Conservation (phyloP, 257 asterid species). For the Agastache rugosa region DNA sequence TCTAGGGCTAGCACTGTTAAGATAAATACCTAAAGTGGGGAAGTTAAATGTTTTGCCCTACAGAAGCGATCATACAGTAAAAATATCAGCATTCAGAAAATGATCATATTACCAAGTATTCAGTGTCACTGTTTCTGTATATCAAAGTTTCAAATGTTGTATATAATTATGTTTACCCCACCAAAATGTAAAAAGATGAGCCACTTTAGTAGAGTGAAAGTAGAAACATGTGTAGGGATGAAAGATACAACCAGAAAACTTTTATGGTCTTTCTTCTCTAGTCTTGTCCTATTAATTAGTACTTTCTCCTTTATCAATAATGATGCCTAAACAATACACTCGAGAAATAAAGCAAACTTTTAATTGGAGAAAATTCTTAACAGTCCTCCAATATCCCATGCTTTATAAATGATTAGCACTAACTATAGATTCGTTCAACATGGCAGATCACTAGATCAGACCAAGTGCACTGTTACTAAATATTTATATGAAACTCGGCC, state of each 20-base stretch:
- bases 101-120: background rate
- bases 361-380: background rate
- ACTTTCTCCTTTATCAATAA: background rate
- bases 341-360: background rate
- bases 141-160: background rate
- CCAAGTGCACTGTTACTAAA: background rate
- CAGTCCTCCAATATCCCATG: background rate
- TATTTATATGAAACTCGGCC: background rate
- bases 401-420: background rate
- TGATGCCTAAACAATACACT: background rate
- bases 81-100: background rate
- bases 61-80: background rate
- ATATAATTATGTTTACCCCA: background rate
- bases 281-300: background rate
- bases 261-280: background rate
- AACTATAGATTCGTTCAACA: too few relatives aligned
- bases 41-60: background rate
- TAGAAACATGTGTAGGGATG: background rate
- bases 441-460: background rate
- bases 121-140: background rate
- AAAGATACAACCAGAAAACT: background rate
- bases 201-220: background rate
- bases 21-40: background rate
- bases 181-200: background rate
- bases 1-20: too few relatives aligned